These are phyloP conservation scores for Iberis pinnata DNA, from an alignment of 345 rosid species.

Conservation along the genomic window DNA sequence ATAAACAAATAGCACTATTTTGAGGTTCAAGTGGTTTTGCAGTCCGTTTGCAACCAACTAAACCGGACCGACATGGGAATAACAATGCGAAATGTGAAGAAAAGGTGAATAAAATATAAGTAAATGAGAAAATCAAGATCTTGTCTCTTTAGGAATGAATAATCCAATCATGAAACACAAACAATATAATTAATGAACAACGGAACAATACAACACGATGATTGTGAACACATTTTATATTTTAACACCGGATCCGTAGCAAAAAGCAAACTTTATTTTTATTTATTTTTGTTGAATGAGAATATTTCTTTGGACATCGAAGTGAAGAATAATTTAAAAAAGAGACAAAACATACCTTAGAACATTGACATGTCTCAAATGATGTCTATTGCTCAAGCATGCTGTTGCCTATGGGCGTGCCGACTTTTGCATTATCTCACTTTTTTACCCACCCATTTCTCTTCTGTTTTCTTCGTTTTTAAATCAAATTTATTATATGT, in stretches of 20 bases:
- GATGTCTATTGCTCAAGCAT: constrained; percentile 50
- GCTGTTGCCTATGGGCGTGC: constrained; percentile 64
- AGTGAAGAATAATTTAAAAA: constrained; percentile 1
- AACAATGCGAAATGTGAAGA: too few species aligned
- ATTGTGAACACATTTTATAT: constrained; percentile 17
- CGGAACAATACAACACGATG: constrained; percentile 33
- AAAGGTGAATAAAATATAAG: too few species aligned
- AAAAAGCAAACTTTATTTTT: background rate
- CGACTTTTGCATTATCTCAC: constrained; percentile 43
- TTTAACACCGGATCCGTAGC: constrained; percentile 14
- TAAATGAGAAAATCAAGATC: constrained; percentile 22
- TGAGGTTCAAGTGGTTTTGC: too few species aligned
- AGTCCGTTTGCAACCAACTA: too few species aligned
- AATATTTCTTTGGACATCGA: too few species aligned
- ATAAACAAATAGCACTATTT: too few species aligned
- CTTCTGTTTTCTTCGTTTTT: too few species aligned
- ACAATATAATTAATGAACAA: constrained; percentile 32
- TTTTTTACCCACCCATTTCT: constrained; percentile 19
- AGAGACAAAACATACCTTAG: constrained; percentile 33
- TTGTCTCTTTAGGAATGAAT: constrained; percentile 24
- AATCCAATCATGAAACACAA: constrained; percentile 31
- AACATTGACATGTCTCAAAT: constrained; percentile 39
- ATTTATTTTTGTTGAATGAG: too few species aligned
- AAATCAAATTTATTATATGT: too few species aligned
- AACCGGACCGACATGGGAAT: too few species aligned